A percentile compares a stretch with the other conserved stretches of the same genome.
Evolutionary conservation across 1,284 basidiomycete genomes (phyloP).

Genomic region (Microbotryum intermedium): DNA sequence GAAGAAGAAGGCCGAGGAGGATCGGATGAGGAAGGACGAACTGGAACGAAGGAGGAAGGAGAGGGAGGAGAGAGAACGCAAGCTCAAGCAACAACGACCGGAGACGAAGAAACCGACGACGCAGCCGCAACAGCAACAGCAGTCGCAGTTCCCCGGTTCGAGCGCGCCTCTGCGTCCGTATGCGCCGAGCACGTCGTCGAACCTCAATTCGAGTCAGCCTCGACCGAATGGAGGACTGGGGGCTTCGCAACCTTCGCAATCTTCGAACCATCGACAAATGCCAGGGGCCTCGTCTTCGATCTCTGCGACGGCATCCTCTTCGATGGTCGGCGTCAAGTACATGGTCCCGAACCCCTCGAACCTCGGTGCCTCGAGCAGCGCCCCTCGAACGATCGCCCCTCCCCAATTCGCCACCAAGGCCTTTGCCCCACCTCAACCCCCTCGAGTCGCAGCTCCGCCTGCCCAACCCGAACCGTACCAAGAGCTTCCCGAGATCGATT

Average conservation of each 20-base stretch:
- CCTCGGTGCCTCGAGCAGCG: slow-evolving; percentile 7
- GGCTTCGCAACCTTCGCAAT: no score
- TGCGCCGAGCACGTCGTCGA: no score
- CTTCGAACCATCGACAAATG: no score
- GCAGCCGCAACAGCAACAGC: slow-evolving; percentile 5
- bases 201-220: no score
- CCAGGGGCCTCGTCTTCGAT: neutral
- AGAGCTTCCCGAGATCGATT: slow-evolving; percentile 84
- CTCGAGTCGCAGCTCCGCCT: slow-evolving; percentile 1
- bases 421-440: slow-evolving; percentile 35
- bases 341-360: slow-evolving; percentile 8
- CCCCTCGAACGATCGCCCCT: slow-evolving; percentile 37
- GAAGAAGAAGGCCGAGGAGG: slow-evolving; percentile 59
- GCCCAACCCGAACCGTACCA: slow-evolving; percentile 58
- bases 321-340: slow-evolving; percentile 27
- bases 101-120: neutral
- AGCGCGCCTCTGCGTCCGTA: no score
- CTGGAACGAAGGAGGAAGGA: slow-evolving; percentile 40
- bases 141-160: no score
- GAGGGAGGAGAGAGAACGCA: slow-evolving; percentile 34
- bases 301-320: slow-evolving; percentile 6
- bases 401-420: slow-evolving; percentile 21
- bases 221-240: slow-evolving; percentile 1
- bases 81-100: slow-evolving; percentile 32
- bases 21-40: slow-evolving; percentile 24